A percentile compares a stretch with the other conserved stretches of the same genome.
Conservation (phyloP, 75 land plant species). For the Picea sitchensis region DNA sequence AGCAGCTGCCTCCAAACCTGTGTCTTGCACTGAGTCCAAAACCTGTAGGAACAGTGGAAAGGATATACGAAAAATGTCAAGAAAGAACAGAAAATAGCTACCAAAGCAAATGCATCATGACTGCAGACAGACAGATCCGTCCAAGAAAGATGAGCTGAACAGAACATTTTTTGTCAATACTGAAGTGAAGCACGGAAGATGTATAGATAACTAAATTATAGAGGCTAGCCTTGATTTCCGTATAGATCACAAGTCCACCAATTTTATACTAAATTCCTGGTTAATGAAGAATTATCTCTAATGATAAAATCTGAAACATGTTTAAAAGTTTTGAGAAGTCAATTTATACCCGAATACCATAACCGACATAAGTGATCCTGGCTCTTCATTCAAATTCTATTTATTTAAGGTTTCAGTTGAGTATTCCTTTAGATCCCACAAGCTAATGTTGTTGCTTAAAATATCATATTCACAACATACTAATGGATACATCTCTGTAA, state of each 20-base stretch:
- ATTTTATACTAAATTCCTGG: neutral
- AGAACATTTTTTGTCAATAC: neutral
- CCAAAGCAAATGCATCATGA: neutral
- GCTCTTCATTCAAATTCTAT: neutral
- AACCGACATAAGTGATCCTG: neutral
- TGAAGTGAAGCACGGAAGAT: neutral
- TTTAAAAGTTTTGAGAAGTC: neutral
- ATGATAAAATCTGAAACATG: neutral
- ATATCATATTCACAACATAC: neutral
- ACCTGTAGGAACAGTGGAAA: slow-evolving; percentile 26
- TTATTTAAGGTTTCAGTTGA: neutral
- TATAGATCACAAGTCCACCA: too few relatives aligned
- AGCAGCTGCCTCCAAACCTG: slow-evolving; percentile 69
- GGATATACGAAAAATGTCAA: neutral
- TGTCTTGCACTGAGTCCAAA: slow-evolving; percentile 77
- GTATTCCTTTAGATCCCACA: neutral
- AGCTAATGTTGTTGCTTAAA: neutral
- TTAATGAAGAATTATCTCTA: too few relatives aligned
- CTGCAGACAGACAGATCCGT: neutral
- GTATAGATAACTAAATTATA: neutral
- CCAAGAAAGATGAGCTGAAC: neutral
- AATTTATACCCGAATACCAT: neutral
- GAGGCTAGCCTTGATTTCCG: too few relatives aligned
- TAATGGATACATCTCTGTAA: too few relatives aligned
- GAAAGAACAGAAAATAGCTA: neutral